These are phyloP conservation scores for Vitis amurensis DNA, from an alignment of 164 flowering plant species.

Conservation along the genomic window DNA sequence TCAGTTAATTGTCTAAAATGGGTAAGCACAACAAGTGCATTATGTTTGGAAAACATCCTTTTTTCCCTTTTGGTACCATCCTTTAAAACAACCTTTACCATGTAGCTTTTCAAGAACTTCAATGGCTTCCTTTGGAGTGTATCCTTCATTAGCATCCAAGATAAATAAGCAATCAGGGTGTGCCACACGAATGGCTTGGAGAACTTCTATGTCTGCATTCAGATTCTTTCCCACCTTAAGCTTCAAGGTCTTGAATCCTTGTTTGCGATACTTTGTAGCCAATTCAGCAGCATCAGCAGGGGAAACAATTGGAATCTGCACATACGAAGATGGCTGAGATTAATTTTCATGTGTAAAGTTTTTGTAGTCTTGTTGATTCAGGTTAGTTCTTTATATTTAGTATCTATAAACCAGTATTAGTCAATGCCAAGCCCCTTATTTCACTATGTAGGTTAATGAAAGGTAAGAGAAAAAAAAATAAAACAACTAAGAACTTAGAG, in stretches of 20 bases:
- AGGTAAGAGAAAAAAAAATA: not conserved
- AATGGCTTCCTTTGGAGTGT: slow-evolving; percentile 69
- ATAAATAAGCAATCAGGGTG: slow-evolving; percentile 78
- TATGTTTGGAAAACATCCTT: too few relatives aligned
- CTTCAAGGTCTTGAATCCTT: slow-evolving; percentile 82
- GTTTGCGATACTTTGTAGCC: slow-evolving; percentile 61
- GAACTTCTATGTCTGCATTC: slow-evolving; percentile 73
- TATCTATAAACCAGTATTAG: not conserved
- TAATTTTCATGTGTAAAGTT: not conserved
- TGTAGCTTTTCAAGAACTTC: slow-evolving; percentile 72
- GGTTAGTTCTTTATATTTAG: too few relatives aligned
- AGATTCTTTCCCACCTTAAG: slow-evolving; percentile 91
- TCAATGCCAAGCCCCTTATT: slow-evolving; percentile 5
- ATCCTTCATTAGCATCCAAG: slow-evolving; percentile 96
- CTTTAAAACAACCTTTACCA: slow-evolving; percentile 36
- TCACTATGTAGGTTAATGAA: not conserved
- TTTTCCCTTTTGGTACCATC: too few relatives aligned
- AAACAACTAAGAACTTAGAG: not conserved
- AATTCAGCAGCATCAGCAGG: slow-evolving; percentile 68
- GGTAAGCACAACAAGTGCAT: too few relatives aligned
- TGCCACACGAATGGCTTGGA: slow-evolving; percentile 65
- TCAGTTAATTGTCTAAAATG: not conserved
- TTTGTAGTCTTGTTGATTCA: too few relatives aligned
- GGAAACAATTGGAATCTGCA: slow-evolving; percentile 87
- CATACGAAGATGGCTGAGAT: slow-evolving; percentile 1